Evolutionary conservation across 1,139 yeast species (phyloP), one percentile per base, ranked within the genome.

Genomic region (Nematodospora anomalae): DNA sequence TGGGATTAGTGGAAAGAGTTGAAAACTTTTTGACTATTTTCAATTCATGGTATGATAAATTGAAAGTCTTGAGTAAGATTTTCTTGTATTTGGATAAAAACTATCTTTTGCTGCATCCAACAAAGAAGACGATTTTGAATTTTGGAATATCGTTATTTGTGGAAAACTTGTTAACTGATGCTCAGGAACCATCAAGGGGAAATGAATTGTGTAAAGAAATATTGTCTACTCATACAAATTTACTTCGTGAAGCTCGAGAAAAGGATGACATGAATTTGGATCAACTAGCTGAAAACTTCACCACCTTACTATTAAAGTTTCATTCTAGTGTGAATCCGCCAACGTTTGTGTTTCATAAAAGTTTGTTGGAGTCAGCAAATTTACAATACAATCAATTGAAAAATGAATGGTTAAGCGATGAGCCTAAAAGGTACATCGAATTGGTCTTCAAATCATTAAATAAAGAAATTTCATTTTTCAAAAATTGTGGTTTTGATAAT

Each of bases 21-120:
- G 9, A 14, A 4, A 20, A 26, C 4, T 62, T 51, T 36, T 37
- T 64, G 7, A 33, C 32, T 0, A 36, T 49, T 5, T 62, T 50
- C 33, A 45, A 47, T 5, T 39, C 33, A 4, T 69, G 70, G 69
- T 59, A 53, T 26, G 12, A 36, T 2, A 56, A 53, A 30, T 45
- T 67, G 11, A 38, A 44, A 13, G 32, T 51, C 7, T 45, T 69
- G 24, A 49, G 57, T 31, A 63, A 59, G 37, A 36, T 68, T 8
- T 68, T 67, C 38, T 42, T 65, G 6, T 67, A 62, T 41, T 47
- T 68, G 36, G 74, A 69, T 45, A 43, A 64, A 20, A 52, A 56
- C 7, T 69, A 69, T 40, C 50, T 68, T 16, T 47, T 55, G 32
- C 60, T 47, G 30, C 73, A 67, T 38, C 58, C 61, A 4, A 40